A percentile compares a stretch with the other conserved stretches of the same genome.
Evolutionary conservation across 495 filamentous ascomycete genomes (phyloP).

Genomic region (Aspergillus sclerotiicarbonarius): DNA sequence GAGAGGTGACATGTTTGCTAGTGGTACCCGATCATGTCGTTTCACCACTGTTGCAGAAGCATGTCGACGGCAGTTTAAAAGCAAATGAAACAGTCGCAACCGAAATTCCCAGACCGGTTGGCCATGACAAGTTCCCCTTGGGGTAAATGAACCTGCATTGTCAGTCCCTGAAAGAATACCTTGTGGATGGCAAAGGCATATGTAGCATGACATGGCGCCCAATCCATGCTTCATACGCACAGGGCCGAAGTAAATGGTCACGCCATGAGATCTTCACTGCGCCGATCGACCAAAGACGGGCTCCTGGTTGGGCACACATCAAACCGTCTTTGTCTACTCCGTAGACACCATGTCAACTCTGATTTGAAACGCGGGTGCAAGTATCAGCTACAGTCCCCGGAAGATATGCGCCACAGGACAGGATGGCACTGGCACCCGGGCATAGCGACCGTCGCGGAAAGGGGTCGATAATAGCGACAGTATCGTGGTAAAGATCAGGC

Average conservation of each 20-base stretch:
- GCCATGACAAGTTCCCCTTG: not conserved
- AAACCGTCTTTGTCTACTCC: not conserved
- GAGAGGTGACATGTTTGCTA: conserved; percentile 1
- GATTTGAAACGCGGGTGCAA: not conserved
- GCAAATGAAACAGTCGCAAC: not conserved
- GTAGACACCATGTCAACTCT: not conserved
- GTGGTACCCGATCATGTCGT: not conserved
- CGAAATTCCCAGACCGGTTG: not conserved
- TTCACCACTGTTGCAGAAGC: conserved; percentile 4
- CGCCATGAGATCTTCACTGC: not conserved
- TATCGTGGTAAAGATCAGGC: not conserved
- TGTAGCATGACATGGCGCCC: not conserved
- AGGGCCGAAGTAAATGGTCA: not conserved
- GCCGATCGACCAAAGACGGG: not conserved
- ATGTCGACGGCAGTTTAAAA: not conserved
- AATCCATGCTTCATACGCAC: not conserved
- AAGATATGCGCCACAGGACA: not conserved
- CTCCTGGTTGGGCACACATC: not conserved
- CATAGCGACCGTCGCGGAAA: not conserved
- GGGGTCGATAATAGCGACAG: not conserved
- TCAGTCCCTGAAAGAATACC: not conserved
- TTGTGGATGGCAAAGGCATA: not conserved
- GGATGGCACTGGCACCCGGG: not conserved
- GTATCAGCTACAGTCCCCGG: not conserved
- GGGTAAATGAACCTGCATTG: not conserved